A percentile compares a stretch with the other conserved stretches of the same genome.
Conservation (phyloP, 2,329 filamentous ascomycete species). For the Ascomycota sp. region DNA sequence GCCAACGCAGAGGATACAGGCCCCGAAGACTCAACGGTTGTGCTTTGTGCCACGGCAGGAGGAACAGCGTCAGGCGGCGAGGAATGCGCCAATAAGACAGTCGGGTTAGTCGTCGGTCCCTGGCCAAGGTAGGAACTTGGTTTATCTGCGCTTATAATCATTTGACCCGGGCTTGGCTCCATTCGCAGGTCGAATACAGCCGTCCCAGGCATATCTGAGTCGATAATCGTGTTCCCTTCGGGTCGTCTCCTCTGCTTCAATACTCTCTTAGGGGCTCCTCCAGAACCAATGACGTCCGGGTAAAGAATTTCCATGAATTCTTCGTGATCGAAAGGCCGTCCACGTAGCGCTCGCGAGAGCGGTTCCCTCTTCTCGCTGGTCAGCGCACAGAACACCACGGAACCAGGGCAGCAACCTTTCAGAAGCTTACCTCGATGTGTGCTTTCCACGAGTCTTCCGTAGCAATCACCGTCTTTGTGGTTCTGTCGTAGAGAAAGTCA, state of each 20-base stretch:
- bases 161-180: conserved; percentile 9
- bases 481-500: conserved; percentile 30
- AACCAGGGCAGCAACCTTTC: not conserved
- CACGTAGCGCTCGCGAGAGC: conserved; percentile 31
- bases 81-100: too few species aligned
- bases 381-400: conserved; percentile 2
- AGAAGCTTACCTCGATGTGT: conserved; percentile 29
- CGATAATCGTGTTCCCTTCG: conserved; percentile 22
- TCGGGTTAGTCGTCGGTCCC: too few species aligned
- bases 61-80: too few species aligned
- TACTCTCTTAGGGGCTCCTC: conserved; percentile 34
- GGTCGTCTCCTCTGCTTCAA: conserved; percentile 30
- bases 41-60: too few species aligned
- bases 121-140: not conserved
- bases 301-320: conserved; percentile 38
- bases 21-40: too few species aligned
- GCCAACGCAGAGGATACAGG: conserved; percentile 7
- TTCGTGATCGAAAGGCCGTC: conserved; percentile 36
- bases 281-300: conserved; percentile 35
- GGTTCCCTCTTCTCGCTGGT: conserved; percentile 26
- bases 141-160: conserved; percentile 8
- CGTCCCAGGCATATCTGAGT: conserved; percentile 25
- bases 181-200: conserved; percentile 22
- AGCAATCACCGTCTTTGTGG: conserved; percentile 27
- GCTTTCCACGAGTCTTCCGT: conserved; percentile 33